Evolutionary conservation across 2,329 filamentous ascomycete genomes (phyloP).

Genomic region (Metarhizium anisopliae): DNA sequence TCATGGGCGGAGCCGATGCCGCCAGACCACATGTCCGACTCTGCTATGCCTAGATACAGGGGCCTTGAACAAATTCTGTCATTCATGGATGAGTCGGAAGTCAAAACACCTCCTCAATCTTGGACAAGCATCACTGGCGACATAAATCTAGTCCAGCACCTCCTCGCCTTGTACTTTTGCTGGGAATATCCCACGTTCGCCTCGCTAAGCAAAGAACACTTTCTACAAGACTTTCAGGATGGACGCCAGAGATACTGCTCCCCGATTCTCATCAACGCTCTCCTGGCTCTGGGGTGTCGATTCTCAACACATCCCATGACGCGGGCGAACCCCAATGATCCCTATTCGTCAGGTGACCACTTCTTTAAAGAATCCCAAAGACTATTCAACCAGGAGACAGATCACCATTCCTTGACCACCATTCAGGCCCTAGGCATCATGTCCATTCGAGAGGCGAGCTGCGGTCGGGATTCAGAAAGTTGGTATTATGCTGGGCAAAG

Average conservation of each 20-base stretch:
- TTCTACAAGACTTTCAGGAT: conserved; percentile 54
- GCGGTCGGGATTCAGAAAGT: conserved; percentile 62
- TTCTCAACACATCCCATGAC: conserved; percentile 58
- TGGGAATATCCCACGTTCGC: conserved; percentile 71
- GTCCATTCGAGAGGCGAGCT: conserved; percentile 66
- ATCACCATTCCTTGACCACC: conserved; percentile 57
- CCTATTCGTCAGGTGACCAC: conserved; percentile 59
- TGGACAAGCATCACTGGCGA: conserved; percentile 58
- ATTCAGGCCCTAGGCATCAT: conserved; percentile 70
- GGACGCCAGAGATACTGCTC: conserved; percentile 59
- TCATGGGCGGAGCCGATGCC: conserved; percentile 39
- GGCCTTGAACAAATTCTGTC: conserved; percentile 40
- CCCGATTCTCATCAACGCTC: conserved; percentile 54
- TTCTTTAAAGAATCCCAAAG: conserved; percentile 64
- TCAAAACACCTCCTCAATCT: conserved; percentile 30
- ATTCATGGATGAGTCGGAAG: conserved; percentile 33
- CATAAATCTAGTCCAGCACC: conserved; percentile 48
- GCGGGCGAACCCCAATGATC: conserved; percentile 51
- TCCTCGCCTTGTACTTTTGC: conserved; percentile 61
- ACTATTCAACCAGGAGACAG: conserved; percentile 46
- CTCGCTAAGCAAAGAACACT: conserved; percentile 62
- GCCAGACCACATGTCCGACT: conserved; percentile 22
- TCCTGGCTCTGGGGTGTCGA: conserved; percentile 57
- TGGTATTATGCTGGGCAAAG: conserved; percentile 67
- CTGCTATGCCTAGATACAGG: conserved; percentile 22